Conservation (phyloP, 306 rosid genomes). For the Cajanus cajan region DNA sequence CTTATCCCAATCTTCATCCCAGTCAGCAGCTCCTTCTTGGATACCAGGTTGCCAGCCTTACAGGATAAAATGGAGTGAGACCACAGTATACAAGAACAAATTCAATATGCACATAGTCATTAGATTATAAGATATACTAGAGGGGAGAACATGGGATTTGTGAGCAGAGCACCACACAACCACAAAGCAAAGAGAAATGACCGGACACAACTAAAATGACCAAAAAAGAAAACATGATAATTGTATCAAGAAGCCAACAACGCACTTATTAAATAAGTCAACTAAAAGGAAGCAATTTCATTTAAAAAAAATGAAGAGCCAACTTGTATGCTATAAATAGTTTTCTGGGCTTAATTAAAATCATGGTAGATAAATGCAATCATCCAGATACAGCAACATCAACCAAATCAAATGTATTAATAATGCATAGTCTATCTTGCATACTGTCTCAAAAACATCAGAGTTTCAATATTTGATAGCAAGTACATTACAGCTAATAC, state of each 20-base stretch:
- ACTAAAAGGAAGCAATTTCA: not conserved
- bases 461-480: constrained; percentile 3
- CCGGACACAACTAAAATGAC: constrained; percentile 9
- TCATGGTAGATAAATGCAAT: not conserved
- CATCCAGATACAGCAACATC: not conserved
- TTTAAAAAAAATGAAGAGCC: constrained; percentile 8
- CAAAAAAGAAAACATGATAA: not conserved
- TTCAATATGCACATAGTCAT: not conserved
- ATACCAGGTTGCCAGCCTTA: constrained; percentile 97
- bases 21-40: constrained; percentile 89
- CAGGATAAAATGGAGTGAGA: constrained; percentile 29
- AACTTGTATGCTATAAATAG: not conserved
- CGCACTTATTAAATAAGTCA: not conserved
- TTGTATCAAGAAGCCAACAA: not conserved
- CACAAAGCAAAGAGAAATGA: constrained; percentile 5
- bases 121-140: constrained; percentile 16
- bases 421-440: constrained; percentile 11
- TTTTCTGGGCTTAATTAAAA: constrained; percentile 21
- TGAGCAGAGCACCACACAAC: not conserved
- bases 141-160: not conserved
- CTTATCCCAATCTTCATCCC: constrained; percentile 98
- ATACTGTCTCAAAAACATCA: constrained; percentile 18
- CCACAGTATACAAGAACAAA: constrained; percentile 15
- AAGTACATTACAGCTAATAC: not conserved
- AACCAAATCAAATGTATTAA: not conserved